phyloP scores from a whole-genome alignment of 164 flowering plant species.

The Nymphaea thermarum region DNA sequence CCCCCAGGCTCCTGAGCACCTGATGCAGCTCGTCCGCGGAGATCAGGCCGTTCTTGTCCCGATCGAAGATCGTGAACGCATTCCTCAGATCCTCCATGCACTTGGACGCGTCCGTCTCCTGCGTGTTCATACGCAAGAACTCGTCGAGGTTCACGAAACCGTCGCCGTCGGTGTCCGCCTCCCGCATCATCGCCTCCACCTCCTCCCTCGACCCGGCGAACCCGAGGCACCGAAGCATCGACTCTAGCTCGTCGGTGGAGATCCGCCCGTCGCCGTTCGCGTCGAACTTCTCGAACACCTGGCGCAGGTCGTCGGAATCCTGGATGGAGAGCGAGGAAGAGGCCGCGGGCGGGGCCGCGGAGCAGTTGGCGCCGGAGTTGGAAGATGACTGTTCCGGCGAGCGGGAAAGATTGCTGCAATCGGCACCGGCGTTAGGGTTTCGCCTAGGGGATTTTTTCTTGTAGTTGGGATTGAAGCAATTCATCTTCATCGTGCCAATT shows the following conservation, averaged over 20 bases:
- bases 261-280: constrained; percentile 11
- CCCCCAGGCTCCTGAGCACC: constrained; percentile 8
- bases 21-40: constrained; percentile 13
- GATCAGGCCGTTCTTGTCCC: constrained; percentile 10
- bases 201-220: not conserved
- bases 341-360: not conserved
- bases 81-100: constrained; percentile 10
- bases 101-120: constrained; percentile 4
- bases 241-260: constrained; percentile 8
- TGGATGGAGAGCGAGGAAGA: constrained; percentile 3
- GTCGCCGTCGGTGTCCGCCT: constrained; percentile 12
- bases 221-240: constrained; percentile 9
- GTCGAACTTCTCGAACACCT: constrained; percentile 10
- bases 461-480: not conserved
- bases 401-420: not conserved
- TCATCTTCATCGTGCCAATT: not conserved
- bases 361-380: not conserved
- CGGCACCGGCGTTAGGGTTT: not conserved
- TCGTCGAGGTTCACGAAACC: constrained; percentile 12
- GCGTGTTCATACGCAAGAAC: constrained; percentile 7
- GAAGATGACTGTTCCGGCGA: not conserved
- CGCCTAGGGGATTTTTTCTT: not conserved
- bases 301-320: constrained; percentile 7
- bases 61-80: constrained; percentile 10
- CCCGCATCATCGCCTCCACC: constrained; percentile 10